Base-by-base conservation (phyloP, 2,329 filamentous ascomycete species). In the Calonectria pauciramosa region DNA sequence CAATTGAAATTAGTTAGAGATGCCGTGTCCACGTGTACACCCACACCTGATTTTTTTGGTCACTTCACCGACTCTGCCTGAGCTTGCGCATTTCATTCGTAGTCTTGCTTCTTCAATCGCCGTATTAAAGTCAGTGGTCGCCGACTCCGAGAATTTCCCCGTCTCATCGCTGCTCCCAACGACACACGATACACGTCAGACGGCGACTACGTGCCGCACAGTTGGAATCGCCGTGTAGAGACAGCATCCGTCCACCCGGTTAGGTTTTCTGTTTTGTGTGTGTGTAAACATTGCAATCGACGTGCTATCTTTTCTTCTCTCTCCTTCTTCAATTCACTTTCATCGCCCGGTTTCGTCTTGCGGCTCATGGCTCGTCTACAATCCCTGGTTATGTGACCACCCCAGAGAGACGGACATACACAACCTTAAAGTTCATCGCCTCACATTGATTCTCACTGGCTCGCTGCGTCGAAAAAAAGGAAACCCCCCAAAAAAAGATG, bases 141-240 rank as follows among this genome's bases (percentile, higher is more conserved):
- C 7, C 23, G 44, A 28, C 60, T 73, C 71, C 51, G 67, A 73
- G 60, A 70, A 67, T 73, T 73, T 73, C 71, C 67, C 71, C 71
- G 60, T 60, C 44, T n/a, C 30, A 67, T 70, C 9, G 44, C 44
- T n/a, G 20, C 44, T 20, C 10, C 67, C 52, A 70, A 51, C 67
- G 23, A 44, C 16, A 51, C 34, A 52, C 38, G 14, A 60, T 63
- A 70, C 59, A 64, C 67, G 67, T 73, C 60, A 41, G 49, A 44
- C 26, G 30, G 14, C 51, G 60, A 23, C 54, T 51, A 26, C 68
- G 41, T 28, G 54, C 26, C 41, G 41, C 14, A n/a, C n/a, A 28
- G 20, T 36, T 59, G 54, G 30, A 38, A 18, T 30, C 28, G 41
- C 44, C 54, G n/a, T 26, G 23, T 38, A 63, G 56, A 41, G 56